Base-by-base conservation (phyloP, 257 asterid genomes). In the Gentiana dahurica region DNA sequence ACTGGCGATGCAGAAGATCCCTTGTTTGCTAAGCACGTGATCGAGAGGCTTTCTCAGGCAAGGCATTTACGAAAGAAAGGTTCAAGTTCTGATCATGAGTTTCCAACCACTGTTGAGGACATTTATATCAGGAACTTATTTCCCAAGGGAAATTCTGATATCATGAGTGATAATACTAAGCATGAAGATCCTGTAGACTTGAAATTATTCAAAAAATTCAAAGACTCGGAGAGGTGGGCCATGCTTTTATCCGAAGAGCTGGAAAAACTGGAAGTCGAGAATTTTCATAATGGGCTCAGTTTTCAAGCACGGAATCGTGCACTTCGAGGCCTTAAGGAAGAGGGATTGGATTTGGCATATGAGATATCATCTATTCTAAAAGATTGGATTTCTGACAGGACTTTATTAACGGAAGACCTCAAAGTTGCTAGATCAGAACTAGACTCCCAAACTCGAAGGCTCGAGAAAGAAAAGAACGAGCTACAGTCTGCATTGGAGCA, bases 31-130 rank as follows among this genome's bases (percentile, higher is more conserved):
- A 88, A 75, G 64, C 73, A 79, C 33, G 99, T 93, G 67, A 82
- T 89, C 49, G 99, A 88, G 87, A 86, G 96, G 62, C 99, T 93
- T 72, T 83, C 97, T 49, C 94, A 80, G 66, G 71, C 95, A 46
- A 87, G 74, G 41, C 59, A 58, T 67, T 66, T 67, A 49, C 72
- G 85, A 35, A 74, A 68, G 63, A 68, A 64, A 77, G 70, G 73
- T 72, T 66, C 94, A 46, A 73, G 77, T 69, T 61, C 58, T 53
- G 87, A 74, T 55, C 63, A 71, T 11, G 84, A 82, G 55, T 63
- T 70, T 68, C 99, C 99, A 33, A 83, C 88, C 68, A 93, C 97
- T 61, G 79, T 93, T 50, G 94, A 88, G 67, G 99, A 89, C 69
- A 77, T 92, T 56, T 82, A 83, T 65, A 73, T 76, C 49, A 70